phyloP scores from a whole-genome alignment of 495 filamentous ascomycete genomes.

The Aspergillus diversus region DNA sequence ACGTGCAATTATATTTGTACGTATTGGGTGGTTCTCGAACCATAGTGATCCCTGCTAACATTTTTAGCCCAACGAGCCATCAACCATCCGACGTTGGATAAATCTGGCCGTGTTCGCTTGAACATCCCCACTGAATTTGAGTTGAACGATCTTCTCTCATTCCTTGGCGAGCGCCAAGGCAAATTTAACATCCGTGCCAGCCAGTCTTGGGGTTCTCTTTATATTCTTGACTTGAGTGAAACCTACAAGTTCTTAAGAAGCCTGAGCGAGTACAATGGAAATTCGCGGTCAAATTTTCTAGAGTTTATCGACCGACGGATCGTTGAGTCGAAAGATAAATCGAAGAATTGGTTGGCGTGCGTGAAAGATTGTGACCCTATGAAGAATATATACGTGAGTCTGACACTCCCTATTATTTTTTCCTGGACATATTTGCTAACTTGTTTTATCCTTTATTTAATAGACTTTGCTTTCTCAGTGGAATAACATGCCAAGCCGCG shows the following conservation, averaged over 20 bases:
- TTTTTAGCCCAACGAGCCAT: slow-evolving; percentile 50
- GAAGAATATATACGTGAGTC: slow-evolving; percentile 48
- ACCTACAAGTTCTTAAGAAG: slow-evolving; percentile 49
- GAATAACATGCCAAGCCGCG: slow-evolving; percentile 58
- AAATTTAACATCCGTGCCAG: slow-evolving; percentile 54
- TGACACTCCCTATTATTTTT: neutral
- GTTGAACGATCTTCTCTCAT: slow-evolving; percentile 43
- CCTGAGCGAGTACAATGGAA: slow-evolving; percentile 51
- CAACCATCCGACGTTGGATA: slow-evolving; percentile 47
- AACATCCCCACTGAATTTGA: slow-evolving; percentile 49
- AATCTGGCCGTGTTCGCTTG: slow-evolving; percentile 40
- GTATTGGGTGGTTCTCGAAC: slow-evolving; percentile 5
- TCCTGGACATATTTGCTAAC: slow-evolving; percentile 6
- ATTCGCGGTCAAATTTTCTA: slow-evolving; percentile 49
- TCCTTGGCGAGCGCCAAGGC: slow-evolving; percentile 46
- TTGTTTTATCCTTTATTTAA: neutral
- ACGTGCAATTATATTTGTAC: slow-evolving; percentile 57
- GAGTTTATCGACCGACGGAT: slow-evolving; percentile 53
- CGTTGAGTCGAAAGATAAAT: slow-evolving; percentile 53
- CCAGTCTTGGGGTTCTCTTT: slow-evolving; percentile 49
- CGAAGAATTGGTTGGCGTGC: slow-evolving; percentile 52
- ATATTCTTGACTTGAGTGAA: slow-evolving; percentile 48
- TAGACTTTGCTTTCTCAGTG: slow-evolving; percentile 51
- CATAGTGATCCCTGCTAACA: slow-evolving; percentile 11
- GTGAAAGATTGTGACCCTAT: slow-evolving; percentile 51